Evolutionary conservation across 306 rosid genomes (phyloP), one percentile per base, ranked within the genome.

Genomic region (Medicago ruthenica): DNA sequence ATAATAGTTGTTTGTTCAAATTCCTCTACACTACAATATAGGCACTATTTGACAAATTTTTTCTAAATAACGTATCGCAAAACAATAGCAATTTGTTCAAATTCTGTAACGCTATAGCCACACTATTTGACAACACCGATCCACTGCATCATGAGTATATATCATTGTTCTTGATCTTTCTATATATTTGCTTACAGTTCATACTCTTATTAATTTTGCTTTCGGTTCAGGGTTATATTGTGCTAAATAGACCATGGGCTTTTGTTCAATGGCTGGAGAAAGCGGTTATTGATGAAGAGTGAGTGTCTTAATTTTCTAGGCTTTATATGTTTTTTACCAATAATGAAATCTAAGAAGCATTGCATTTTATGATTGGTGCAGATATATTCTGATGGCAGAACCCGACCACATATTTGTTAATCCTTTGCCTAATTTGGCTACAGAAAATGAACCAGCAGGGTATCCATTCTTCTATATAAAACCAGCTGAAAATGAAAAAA

Each of bases 261-360:
- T 93, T 93, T 84, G 93, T 93, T 79, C 98, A 93, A 74, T 93
- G 98, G 98, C 89, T 93, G 76, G 97, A 91, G 87, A 89, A 88
- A 85, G 97, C 92, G 72, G 75, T 58, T n/a, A 88, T 93, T 42
- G 89, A 89, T 70, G 98, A 93, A 88, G 92, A 93, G 97, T 93
- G 71, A 76, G 93, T 79, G 17, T 24, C 37, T 51, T 51, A 44
- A 45, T 67, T 67, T 76, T 66, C 60, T 67, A 21, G 53, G 12
- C 51, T 44, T 72, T 20, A 47, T 22, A 50, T 58, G 41, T 11
- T 11, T 22, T 55, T 22, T 44, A 41, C 16, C 17, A 61, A 22
- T 42, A 83, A 81, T 77, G 79, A 73, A 83, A 79, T 67, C 86
- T 80, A 72, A 86, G 51, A 70, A 11, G 57, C 53, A 21, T 20